phyloP scores from a whole-genome alignment of 768 basidiomycete species.

The Collybiopsis confluens region DNA sequence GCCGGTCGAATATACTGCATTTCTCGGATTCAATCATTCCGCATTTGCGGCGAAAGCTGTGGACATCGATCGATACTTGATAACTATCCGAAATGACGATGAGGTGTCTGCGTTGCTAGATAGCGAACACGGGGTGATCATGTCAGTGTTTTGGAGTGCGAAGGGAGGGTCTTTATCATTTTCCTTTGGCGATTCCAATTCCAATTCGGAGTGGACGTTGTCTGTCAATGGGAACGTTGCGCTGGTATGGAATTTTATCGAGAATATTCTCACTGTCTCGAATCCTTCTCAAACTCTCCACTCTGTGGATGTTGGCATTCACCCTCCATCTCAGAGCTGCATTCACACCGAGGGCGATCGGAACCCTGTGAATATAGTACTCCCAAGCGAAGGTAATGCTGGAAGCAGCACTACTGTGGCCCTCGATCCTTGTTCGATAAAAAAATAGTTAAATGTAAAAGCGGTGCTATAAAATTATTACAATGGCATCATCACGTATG shows the following conservation, averaged over 20 bases:
- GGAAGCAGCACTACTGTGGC: background rate
- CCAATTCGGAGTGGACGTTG: constrained; percentile 14
- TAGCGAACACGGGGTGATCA: constrained; percentile 29
- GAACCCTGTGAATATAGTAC: constrained; percentile 18
- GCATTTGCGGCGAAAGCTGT: constrained; percentile 36
- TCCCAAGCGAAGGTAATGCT: constrained; percentile 28
- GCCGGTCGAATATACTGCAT: constrained; percentile 50
- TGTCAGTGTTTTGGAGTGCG: constrained; percentile 56
- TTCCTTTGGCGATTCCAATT: constrained; percentile 30
- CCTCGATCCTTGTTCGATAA: background rate
- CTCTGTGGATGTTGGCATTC: constrained; percentile 15
- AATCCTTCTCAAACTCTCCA: constrained; percentile 59
- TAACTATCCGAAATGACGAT: constrained; percentile 42
- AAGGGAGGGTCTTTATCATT: constrained; percentile 34
- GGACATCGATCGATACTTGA: constrained; percentile 19
- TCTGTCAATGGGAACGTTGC: constrained; percentile 35
- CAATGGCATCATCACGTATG: no score
- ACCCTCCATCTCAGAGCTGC: no score
- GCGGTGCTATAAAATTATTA: no score
- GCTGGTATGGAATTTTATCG: constrained; percentile 37
- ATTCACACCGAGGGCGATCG: no score
- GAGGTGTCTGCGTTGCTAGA: constrained; percentile 51
- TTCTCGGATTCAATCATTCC: constrained; percentile 41
- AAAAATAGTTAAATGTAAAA: no score
- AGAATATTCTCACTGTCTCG: constrained; percentile 48